These are phyloP conservation scores for Apiospora kogelbergensis DNA, from an alignment of 2,329 filamentous ascomycete species.

Conservation along the genomic window DNA sequence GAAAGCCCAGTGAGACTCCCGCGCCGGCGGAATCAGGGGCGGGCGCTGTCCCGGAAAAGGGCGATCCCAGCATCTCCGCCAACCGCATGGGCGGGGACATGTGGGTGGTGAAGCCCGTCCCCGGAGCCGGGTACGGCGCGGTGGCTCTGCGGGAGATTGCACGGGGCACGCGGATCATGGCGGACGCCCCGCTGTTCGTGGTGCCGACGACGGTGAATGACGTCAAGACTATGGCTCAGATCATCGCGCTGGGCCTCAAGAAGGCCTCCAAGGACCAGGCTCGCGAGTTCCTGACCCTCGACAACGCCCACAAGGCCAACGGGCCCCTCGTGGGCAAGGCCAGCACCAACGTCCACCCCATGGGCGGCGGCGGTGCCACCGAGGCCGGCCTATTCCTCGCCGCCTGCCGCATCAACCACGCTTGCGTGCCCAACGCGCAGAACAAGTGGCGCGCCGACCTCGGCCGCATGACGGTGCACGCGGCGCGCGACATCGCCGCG, in stretches of 20 bases:
- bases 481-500: slow-evolving; percentile 20
- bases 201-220: slow-evolving; percentile 19
- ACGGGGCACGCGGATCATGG: slow-evolving; percentile 26
- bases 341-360: slow-evolving; percentile 23
- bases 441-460: slow-evolving; percentile 21
- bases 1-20: background rate
- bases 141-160: slow-evolving; percentile 22
- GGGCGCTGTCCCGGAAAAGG: background rate
- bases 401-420: slow-evolving; percentile 26
- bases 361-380: slow-evolving; percentile 12
- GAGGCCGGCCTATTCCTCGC: slow-evolving; percentile 21
- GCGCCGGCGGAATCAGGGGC: background rate
- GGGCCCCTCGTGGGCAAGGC: slow-evolving; percentile 21
- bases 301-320: slow-evolving; percentile 17
- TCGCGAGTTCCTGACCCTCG: slow-evolving; percentile 7
- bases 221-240: slow-evolving; percentile 18
- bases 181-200: slow-evolving; percentile 23
- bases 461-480: slow-evolving; percentile 22
- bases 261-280: slow-evolving; percentile 13
- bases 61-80: background rate
- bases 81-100: slow-evolving; percentile 6
- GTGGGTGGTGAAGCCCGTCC: slow-evolving; percentile 8
- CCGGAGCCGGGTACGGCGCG: slow-evolving; percentile 23
- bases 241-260: slow-evolving; percentile 15
- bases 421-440: slow-evolving; percentile 26